Evolutionary conservation across 225 moss, liverwort and hornwort species (phyloP).

Genomic region (Asterella californica): DNA sequence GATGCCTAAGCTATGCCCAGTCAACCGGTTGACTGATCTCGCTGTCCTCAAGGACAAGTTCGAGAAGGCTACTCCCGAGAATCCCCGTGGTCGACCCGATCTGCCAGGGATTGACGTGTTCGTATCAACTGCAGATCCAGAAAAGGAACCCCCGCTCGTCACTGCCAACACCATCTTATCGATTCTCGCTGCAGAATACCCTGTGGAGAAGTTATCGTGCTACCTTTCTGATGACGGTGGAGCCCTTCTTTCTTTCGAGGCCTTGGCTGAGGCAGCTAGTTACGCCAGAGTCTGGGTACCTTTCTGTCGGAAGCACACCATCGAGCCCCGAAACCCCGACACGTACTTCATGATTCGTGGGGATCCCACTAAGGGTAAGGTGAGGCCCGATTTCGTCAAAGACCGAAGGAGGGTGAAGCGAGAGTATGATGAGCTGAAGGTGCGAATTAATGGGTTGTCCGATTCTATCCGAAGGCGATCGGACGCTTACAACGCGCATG

Average conservation of each 20-base stretch:
- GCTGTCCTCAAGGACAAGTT: conserved; percentile 68
- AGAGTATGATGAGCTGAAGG: conserved; percentile 75
- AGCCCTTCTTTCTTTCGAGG: conserved; percentile 63
- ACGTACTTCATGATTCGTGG: conserved; percentile 60
- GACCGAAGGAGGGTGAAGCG: conserved; percentile 70
- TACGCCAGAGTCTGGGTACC: conserved; percentile 73
- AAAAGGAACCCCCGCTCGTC: conserved; percentile 68
- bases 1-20: conserved; percentile 66
- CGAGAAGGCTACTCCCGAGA: conserved; percentile 51
- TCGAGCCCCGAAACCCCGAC: conserved; percentile 76
- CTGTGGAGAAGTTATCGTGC: conserved; percentile 64
- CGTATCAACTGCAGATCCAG: conserved; percentile 71
- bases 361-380: conserved; percentile 72
- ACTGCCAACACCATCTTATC: conserved; percentile 70
- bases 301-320: conserved; percentile 66
- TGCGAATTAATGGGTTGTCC: conserved; percentile 63
- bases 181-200: conserved; percentile 66
- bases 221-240: conserved; percentile 76
- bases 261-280: conserved; percentile 69
- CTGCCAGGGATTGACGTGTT: conserved; percentile 69
- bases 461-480: conserved; percentile 70
- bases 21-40: conserved; percentile 66
- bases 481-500: conserved; percentile 70
- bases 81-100: conserved; percentile 76
- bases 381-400: conserved; percentile 60